phyloP scores from a whole-genome alignment of 129 eudicot species.

The Chrysanthemum lavandulifolium region DNA sequence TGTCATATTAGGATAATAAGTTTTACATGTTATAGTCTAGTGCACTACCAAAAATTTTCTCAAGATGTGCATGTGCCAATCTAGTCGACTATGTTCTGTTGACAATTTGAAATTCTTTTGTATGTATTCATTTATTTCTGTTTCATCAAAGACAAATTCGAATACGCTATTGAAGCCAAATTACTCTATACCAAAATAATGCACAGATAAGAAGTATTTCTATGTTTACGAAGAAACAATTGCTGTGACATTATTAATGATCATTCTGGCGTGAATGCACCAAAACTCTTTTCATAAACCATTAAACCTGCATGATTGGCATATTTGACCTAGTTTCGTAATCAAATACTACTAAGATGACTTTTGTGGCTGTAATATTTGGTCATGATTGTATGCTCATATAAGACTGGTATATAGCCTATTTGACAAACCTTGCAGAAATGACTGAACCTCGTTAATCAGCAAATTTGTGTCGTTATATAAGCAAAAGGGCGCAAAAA shows the following conservation, averaged over 20 bases:
- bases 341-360: no score
- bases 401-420: neutral
- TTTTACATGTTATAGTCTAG: neutral
- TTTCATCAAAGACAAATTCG: neutral
- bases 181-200: neutral
- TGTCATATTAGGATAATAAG: neutral
- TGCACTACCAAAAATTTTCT: neutral
- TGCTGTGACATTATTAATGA: slow-evolving; percentile 6
- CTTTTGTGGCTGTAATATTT: no score
- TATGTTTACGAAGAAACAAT: neutral
- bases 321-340: no score
- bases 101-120: no score
- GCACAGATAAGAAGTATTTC: neutral
- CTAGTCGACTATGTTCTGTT: neutral
- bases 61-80: neutral
- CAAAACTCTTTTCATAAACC: neutral
- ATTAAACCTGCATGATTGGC: neutral
- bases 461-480: neutral
- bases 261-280: neutral
- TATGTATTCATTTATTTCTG: no score
- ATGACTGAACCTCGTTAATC: neutral
- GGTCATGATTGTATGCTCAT: no score
- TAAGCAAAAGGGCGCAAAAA: no score
- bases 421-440: neutral
- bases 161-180: no score